Evolutionary conservation across 371 early-diverging fungal genomes (phyloP).

Genomic region (Mycotypha africana): DNA sequence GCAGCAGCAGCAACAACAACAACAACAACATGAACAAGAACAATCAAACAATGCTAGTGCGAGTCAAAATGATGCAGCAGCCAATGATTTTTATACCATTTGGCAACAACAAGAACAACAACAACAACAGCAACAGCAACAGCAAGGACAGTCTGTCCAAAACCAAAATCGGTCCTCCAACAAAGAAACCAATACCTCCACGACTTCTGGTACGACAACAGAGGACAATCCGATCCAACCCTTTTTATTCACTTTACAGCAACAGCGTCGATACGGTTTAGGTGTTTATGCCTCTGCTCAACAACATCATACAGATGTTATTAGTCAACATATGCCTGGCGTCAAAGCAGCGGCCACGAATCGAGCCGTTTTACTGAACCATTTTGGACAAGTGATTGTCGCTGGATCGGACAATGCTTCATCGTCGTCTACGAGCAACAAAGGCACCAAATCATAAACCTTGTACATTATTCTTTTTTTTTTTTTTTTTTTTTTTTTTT

Average conservation of each 20-base stretch:
- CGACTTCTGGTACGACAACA: background rate
- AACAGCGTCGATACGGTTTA: constrained; percentile 16
- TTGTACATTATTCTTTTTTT: too few species aligned
- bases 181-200: background rate
- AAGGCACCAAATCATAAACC: too few species aligned
- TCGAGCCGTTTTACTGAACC: constrained; percentile 18
- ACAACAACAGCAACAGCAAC: background rate
- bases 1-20: too few species aligned
- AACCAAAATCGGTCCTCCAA: background rate
- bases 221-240: too few species aligned
- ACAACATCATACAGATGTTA: constrained; percentile 44
- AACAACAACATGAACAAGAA: too few species aligned
- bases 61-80: background rate
- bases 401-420: background rate
- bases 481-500: too few species aligned
- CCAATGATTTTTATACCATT: background rate
- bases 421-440: too few species aligned
- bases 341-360: constrained; percentile 9
- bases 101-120: background rate
- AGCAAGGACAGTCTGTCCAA: background rate
- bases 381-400: constrained; percentile 18
- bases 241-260: too few species aligned
- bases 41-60: too few species aligned
- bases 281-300: constrained; percentile 49
- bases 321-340: constrained; percentile 33